These are phyloP conservation scores for Boechera retrofracta DNA, from an alignment of 345 rosid species.

Conservation along the genomic window DNA sequence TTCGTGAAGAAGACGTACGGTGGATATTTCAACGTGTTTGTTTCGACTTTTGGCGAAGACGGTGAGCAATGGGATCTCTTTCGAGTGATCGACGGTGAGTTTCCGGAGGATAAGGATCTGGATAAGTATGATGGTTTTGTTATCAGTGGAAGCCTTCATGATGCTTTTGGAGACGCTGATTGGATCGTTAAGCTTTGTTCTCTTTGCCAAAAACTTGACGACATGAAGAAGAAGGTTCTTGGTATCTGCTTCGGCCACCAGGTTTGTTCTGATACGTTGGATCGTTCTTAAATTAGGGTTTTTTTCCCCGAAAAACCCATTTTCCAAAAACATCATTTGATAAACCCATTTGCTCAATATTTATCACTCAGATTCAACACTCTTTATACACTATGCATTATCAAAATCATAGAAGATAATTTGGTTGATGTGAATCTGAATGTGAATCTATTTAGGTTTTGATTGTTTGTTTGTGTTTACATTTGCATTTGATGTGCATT, in stretches of 20 bases:
- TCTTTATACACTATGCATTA: background rate
- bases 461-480: background rate
- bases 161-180: conserved; percentile 72
- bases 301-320: background rate
- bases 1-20: conserved; percentile 74
- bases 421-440: background rate
- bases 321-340: no score
- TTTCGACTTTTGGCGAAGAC: conserved; percentile 67
- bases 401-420: background rate
- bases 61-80: conserved; percentile 81
- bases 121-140: conserved; percentile 74
- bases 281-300: background rate
- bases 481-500: background rate
- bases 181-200: conserved; percentile 84
- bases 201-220: conserved; percentile 63
- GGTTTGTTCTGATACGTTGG: conserved; percentile 49
- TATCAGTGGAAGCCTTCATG: conserved; percentile 79
- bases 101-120: conserved; percentile 69
- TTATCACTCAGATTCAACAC: conserved; percentile 13
- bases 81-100: conserved; percentile 81
- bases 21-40: conserved; percentile 82
- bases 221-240: conserved; percentile 81
- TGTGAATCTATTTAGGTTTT: background rate
- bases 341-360: background rate
- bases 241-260: conserved; percentile 97